phyloP scores from a whole-genome alignment of 2,329 filamentous ascomycete species.

The Aplosporella prunicola region DNA sequence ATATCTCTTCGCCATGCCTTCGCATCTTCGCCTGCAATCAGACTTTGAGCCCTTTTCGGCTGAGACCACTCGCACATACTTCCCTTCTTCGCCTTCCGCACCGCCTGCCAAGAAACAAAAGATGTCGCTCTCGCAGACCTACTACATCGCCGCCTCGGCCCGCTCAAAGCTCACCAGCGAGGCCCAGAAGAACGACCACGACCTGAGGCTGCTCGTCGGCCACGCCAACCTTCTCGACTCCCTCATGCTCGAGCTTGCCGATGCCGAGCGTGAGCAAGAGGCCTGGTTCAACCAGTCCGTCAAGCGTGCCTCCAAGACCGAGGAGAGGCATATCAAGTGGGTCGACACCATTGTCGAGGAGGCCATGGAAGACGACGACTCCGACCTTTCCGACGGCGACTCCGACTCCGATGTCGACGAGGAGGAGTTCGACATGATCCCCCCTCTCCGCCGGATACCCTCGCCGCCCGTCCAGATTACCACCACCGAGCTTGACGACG shows the following conservation, averaged over 20 bases:
- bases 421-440: slow-evolving; percentile 36
- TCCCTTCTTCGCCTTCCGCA: slow-evolving; percentile 19
- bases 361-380: slow-evolving; percentile 59
- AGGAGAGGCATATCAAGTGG: slow-evolving; percentile 77
- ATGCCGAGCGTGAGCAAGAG: slow-evolving; percentile 92
- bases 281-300: slow-evolving; percentile 97
- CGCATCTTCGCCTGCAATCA: slow-evolving; percentile 39
- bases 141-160: slow-evolving; percentile 95
- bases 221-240: slow-evolving; percentile 97
- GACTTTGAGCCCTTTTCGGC: slow-evolving; percentile 37
- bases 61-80: slow-evolving; percentile 35
- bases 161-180: slow-evolving; percentile 91
- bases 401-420: slow-evolving; percentile 47
- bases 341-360: slow-evolving; percentile 69
- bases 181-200: slow-evolving; percentile 82
- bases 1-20: slow-evolving; percentile 33
- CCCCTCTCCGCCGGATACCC: slow-evolving; percentile 30
- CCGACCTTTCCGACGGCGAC: slow-evolving; percentile 50
- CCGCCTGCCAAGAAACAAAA: slow-evolving; percentile 56
- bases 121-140: slow-evolving; percentile 97
- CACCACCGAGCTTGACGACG: slow-evolving; percentile 32
- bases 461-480: slow-evolving; percentile 35
- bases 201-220: slow-evolving; percentile 89
- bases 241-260: slow-evolving; percentile 83
- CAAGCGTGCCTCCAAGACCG: slow-evolving; percentile 55